Evolutionary conservation across 2,329 filamentous ascomycete species (phyloP), one percentile per base, ranked within the genome.

Genomic region (Ustulina deusta): DNA sequence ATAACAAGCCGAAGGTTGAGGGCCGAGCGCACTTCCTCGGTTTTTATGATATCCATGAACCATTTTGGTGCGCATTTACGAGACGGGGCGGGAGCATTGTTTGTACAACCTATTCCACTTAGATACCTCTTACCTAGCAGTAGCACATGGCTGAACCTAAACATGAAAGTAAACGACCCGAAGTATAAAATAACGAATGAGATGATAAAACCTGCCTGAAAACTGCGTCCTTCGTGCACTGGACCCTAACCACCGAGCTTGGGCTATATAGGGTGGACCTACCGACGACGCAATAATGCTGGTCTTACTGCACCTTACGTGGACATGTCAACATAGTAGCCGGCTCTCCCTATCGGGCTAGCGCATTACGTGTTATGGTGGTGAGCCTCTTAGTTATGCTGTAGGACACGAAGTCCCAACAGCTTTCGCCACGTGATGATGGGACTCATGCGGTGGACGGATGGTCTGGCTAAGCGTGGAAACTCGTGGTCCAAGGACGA

Each of bases 91-190:
- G 52, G 2, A 51, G 65, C 61, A 61, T 58, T 20, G 44, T 61
- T 65, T 65, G 56, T 68, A 65, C 52, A 65, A 51, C 42, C 51
- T 48, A 63, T 60, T 10, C 36, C 34, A 61, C 46, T 52, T 65
- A 68, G 65, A 68, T 52, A 65, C 51, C 54, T 52, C 38, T 36
- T 29, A 36, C 55, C 17, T 63, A 58, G 38, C 29, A 63, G 42
- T 27, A 57, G 42, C 51, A 34, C 49, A 51, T 60, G 11, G 27
- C 20, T 44, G 29, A 54, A 64, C 32, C 13, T 20, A 20, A 51
- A 17, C 11, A 51, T 38, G 34, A 46, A 48, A 27, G 38, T 58
- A 59, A 60, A 60, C n/a, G 36, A 60, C 25, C 3, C 7, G 6
- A 36, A 54, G 46, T 48, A 61, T 34, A 38, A 36, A 42, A 51